Evolutionary conservation across 331 rosid species (phyloP).

Genomic region (Saraca asoca): DNA sequence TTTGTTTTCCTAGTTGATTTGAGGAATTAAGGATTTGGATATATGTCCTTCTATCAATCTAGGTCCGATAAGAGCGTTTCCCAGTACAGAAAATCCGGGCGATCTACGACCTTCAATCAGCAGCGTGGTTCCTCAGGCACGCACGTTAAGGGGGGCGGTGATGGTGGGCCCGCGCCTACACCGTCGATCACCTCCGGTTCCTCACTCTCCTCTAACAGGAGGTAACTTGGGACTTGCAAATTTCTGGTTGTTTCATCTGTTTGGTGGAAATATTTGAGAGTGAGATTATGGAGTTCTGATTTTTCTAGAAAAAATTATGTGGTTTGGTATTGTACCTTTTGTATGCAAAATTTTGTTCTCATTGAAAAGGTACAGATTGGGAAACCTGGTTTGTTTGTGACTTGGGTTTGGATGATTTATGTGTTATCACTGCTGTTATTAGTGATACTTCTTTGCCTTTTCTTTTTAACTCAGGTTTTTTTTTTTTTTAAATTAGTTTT

Average conservation of each 20-base stretch:
- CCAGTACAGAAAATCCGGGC: slow-evolving; percentile 60
- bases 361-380: slow-evolving; percentile 9
- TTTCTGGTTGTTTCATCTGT: not conserved
- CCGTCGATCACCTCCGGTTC: slow-evolving; percentile 41
- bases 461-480: not conserved
- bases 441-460: not conserved
- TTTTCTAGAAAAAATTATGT: not conserved
- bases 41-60: slow-evolving; percentile 96
- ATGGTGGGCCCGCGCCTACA: slow-evolving; percentile 69
- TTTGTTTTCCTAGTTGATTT: not conserved
- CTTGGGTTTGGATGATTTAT: slow-evolving; percentile 18
- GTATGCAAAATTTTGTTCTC: slow-evolving; percentile 18
- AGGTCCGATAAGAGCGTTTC: slow-evolving; percentile 77
- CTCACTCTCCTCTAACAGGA: slow-evolving; percentile 45
- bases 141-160: slow-evolving; percentile 69
- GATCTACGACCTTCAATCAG: slow-evolving; percentile 72
- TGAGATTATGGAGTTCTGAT: not conserved
- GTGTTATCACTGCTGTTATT: too few relatives aligned
- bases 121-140: slow-evolving; percentile 64
- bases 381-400: slow-evolving; percentile 2
- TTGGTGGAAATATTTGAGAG: not conserved
- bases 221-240: slow-evolving; percentile 50
- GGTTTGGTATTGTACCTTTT: too few relatives aligned
- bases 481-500: slow-evolving; percentile 42
- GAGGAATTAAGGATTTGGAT: slow-evolving; percentile 61